A percentile compares a stretch with the other conserved stretches of the same genome.
phyloP scores from a whole-genome alignment of 495 filamentous ascomycete genomes.

The Aspergillus asperescens region DNA sequence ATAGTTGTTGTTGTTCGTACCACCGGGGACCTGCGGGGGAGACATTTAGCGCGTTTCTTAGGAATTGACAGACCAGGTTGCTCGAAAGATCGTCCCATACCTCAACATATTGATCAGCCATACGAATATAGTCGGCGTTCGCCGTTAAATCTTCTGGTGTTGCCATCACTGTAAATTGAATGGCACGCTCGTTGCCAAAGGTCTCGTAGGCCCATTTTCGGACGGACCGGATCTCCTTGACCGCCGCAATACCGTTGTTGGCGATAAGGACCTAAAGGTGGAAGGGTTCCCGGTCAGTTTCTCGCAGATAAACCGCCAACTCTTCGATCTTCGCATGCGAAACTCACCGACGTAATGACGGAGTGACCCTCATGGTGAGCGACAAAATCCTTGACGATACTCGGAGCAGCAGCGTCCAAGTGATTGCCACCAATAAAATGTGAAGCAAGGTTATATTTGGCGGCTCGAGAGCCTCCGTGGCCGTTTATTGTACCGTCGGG shows the following conservation, averaged over 20 bases:
- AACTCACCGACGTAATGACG: constrained; percentile 87
- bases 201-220: constrained; percentile 99
- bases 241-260: constrained; percentile 99
- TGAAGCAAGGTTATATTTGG: constrained; percentile 71
- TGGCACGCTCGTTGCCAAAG: constrained; percentile 95
- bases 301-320: not conserved
- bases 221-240: constrained; percentile 97
- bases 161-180: constrained; percentile 99
- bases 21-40: constrained; percentile 64
- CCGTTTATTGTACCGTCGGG: constrained; percentile 48
- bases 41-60: not conserved
- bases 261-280: constrained; percentile 84
- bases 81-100: constrained; percentile 37
- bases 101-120: constrained; percentile 99
- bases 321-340: not conserved
- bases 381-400: constrained; percentile 92
- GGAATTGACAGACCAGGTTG: not conserved
- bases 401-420: constrained; percentile 68
- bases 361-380: constrained; percentile 86
- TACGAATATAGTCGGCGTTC: constrained; percentile 98
- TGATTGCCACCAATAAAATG: constrained; percentile 97
- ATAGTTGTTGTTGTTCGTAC: constrained; percentile 99
- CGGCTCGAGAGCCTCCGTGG: constrained; percentile 55
- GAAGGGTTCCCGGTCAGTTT: not conserved
- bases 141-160: constrained; percentile 97